A percentile compares a stretch with the other conserved stretches of the same genome.
Conservation (phyloP, 768 basidiomycete genomes). For the Cystofilobasidium capitatum region DNA sequence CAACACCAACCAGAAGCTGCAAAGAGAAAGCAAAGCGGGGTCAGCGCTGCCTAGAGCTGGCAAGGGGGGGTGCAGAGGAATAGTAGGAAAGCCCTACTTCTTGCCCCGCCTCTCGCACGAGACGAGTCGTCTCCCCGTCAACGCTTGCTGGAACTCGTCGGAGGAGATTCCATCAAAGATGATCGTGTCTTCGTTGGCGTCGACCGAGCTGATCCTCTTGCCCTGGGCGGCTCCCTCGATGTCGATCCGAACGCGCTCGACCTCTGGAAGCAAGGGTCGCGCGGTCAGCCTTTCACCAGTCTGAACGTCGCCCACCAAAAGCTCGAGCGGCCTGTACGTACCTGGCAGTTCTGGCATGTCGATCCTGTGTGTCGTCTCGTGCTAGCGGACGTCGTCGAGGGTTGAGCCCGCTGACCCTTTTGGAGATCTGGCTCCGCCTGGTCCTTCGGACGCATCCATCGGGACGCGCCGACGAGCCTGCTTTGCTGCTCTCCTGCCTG, state of each 20-base stretch:
- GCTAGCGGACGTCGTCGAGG: too few species aligned
- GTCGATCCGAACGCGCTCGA: conserved; percentile 14
- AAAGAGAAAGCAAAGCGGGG: background rate
- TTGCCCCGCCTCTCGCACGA: conserved; percentile 18
- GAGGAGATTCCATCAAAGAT: conserved; percentile 14
- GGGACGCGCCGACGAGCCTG: too few species aligned
- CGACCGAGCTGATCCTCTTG: conserved; percentile 1
- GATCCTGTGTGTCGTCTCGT: too few species aligned
- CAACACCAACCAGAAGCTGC: conserved; percentile 22
- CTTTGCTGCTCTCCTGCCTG: too few species aligned
- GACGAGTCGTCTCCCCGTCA: background rate
- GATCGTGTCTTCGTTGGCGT: conserved; percentile 10
- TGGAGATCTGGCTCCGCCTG: too few species aligned
- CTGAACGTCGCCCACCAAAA: too few species aligned
- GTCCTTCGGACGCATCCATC: too few species aligned
- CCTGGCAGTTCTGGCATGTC: too few species aligned
- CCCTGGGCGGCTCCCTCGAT: background rate
- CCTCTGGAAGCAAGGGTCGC: too few species aligned
- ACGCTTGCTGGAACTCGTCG: conserved; percentile 7
- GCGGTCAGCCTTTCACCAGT: too few species aligned
- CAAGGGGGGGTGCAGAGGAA: background rate
- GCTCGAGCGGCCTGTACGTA: too few species aligned
- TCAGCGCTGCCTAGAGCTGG: background rate
- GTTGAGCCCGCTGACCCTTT: too few species aligned
- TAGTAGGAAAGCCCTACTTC: conserved; percentile 1